Base-by-base conservation (phyloP, 1,284 basidiomycete species). In the Sanguinoderma infundibulare region DNA sequence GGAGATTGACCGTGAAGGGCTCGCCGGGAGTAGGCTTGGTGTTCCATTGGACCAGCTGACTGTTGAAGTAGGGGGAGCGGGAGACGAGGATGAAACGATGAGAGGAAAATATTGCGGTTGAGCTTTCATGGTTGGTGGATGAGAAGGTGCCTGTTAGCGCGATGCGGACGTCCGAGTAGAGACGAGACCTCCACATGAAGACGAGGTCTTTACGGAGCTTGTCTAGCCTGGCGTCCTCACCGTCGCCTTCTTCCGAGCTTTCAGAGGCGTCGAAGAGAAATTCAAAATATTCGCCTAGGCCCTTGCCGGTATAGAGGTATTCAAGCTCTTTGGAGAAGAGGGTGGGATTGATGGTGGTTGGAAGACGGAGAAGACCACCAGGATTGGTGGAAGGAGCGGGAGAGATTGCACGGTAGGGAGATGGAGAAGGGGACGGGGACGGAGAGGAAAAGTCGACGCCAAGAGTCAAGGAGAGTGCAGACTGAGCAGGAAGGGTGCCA, bases 21-120 rank as follows among this genome's bases (percentile, higher is more conserved):
- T 87, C 87, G 38, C 73, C 75, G 50, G 75, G 67, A 50, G 75
- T 77, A 42, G 74, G 65, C 59, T 72, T 72, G 39, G 72, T 66
- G 0, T 81, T 81, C 86, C 87, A 90, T 0, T 80, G 76, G 34
- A 92, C 73, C 15, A 96, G 82, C 44, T 89, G 87, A 6, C 87
- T 82, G 57, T 86, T 83, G 74, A 98, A 98, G 78, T 98, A 98
- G 0, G 91, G 87, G 5, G 90, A 94, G 15, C 97, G 86, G 3
- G 94, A 94, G 51, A 90, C 89, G 51, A 98, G 89, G 61, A 99
- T 90, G 76, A 98, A 97, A 24, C 94, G 88, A 73, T 99, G 97
- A 1, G 94, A 90, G 0, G 94, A 91, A 75, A 98, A 98, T 15
- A 95, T 85, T 30, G 91, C 90, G 0, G 87, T 92, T 1, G 88